A percentile compares a stretch with the other conserved stretches of the same genome.
These are phyloP conservation scores for Microascus cirrosus DNA, from an alignment of 2,329 filamentous ascomycete genomes.

Conservation along the genomic window DNA sequence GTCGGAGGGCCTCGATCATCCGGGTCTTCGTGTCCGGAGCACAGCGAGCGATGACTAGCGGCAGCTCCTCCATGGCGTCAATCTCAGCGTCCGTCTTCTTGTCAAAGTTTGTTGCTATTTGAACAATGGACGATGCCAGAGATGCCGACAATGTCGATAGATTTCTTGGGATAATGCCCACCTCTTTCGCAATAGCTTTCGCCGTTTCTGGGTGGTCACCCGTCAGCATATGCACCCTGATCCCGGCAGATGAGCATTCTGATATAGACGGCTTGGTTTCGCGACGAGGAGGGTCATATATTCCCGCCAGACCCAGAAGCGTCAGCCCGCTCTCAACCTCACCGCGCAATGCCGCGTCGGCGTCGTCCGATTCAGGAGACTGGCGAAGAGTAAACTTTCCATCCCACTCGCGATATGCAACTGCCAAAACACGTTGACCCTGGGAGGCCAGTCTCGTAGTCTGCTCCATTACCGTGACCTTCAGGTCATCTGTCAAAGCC, in stretches of 20 bases:
- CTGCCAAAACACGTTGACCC: constrained; percentile 61
- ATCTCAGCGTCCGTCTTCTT: constrained; percentile 64
- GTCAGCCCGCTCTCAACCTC: constrained; percentile 56
- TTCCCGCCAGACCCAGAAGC: constrained; percentile 72
- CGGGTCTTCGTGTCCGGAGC: constrained; percentile 79
- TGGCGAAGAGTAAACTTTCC: constrained; percentile 29
- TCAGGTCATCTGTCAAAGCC: constrained; percentile 37
- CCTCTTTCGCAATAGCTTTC: constrained; percentile 65
- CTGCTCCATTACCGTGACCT: constrained; percentile 36
- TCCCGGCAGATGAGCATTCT: constrained; percentile 61
- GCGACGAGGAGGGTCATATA: constrained; percentile 76
- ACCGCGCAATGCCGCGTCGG: constrained; percentile 38
- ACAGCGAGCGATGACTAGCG: constrained; percentile 74
- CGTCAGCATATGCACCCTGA: constrained; percentile 75
- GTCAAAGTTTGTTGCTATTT: constrained; percentile 71
- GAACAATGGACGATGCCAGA: constrained; percentile 58
- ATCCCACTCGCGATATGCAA: constrained; percentile 52
- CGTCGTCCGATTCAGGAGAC: constrained; percentile 14
- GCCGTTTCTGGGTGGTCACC: constrained; percentile 74
- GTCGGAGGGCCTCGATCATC: constrained; percentile 81
- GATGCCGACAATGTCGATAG: constrained; percentile 46
- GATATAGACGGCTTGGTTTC: constrained; percentile 66
- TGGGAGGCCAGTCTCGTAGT: constrained; percentile 51
- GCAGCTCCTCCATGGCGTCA: constrained; percentile 62
- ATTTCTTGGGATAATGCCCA: constrained; percentile 62